Percentiles rank a stretch among this genome's conserved stretches.
Evolutionary conservation across 306 rosid species (phyloP).

Genomic region (Cucurbita pepo): DNA sequence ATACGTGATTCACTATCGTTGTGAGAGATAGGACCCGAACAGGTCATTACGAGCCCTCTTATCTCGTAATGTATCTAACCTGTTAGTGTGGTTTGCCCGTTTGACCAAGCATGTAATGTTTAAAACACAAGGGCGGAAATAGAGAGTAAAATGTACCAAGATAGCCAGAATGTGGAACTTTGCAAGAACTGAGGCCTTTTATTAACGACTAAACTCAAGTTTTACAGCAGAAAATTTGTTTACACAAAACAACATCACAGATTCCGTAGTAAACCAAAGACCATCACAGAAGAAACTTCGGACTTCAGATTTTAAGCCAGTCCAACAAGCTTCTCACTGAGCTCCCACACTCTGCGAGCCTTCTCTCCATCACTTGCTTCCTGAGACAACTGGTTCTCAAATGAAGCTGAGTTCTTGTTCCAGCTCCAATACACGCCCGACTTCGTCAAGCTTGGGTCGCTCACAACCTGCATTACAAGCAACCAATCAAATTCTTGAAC

Average conservation of each 20-base stretch:
- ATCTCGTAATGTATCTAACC: no score
- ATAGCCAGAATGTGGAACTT: constrained; percentile 4
- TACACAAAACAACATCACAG: constrained; percentile 10
- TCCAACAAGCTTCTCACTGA: constrained; percentile 92
- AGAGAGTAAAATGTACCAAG: not conserved
- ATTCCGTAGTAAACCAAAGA: no score
- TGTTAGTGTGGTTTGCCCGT: no score
- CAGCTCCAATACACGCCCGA: constrained; percentile 99
- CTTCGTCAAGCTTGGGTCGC: constrained; percentile 88
- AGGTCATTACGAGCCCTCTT: no score
- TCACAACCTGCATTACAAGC: constrained; percentile 52
- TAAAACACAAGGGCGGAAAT: no score
- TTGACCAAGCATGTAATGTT: no score
- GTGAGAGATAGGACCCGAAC: no score
- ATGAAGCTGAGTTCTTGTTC: constrained; percentile 85
- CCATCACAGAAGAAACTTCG: no score
- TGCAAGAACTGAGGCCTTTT: constrained; percentile 21
- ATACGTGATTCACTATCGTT: no score
- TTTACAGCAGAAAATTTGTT: constrained; percentile 25
- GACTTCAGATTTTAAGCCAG: constrained; percentile 29
- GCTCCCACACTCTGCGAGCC: constrained; percentile 89
- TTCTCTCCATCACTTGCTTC: constrained; percentile 80
- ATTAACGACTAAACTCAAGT: constrained; percentile 17
- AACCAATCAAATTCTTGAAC: constrained; percentile 7
- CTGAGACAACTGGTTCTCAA: constrained; percentile 76